Evolutionary conservation across 2,329 filamentous ascomycete genomes (phyloP), one percentile per base, ranked within the genome.

Genomic region (Leptographium galeiforme): DNA sequence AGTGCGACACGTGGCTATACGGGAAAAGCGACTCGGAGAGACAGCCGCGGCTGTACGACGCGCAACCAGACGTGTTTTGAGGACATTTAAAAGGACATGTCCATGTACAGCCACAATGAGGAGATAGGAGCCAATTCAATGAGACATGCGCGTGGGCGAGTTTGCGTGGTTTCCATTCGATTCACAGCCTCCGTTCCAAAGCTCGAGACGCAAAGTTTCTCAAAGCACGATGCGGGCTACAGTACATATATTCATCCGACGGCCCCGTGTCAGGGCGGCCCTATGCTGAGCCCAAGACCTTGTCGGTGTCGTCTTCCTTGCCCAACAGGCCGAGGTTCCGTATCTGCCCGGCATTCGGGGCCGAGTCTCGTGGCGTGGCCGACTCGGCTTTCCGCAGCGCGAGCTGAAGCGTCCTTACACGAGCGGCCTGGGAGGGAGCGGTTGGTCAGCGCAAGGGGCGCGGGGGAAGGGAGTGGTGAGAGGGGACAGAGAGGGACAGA

Each of bases 291-390:
- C 69, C 71, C 50, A 79, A 61, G 54, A 80, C 75, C 65, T 78
- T 76, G 66, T 84, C 80, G 53, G 83, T 80, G 61, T 93, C 87
- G 62, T 94, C 87, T 61, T 93, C 85, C 68, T 89, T 89, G 64
- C 85, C 84, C 62, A 97, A 65, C 60, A 96, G 70, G 46, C 91
- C 91, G 57, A 97, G 69, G 67, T 85, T 89, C 68, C 89, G 78
- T 76, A 97, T 94, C 74, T 93, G 82, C 56, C 87, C 88, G 6
- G 87, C 86, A 58, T 80, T 89, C 56, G 89, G 89, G 55, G 82
- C 85, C 64, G 88, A 83, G 66, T 93, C 87, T 72, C 87, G 81
- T 58, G 85, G 78, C 62, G 85, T 82, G 61, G 84, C 76, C 54
- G 83, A 78, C 69, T 89, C 82, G 55, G 84, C 79, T 71, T 89